A percentile compares a stretch with the other conserved stretches of the same genome.
Conservation (phyloP, 116 monocot species). For the Phalaenopsis hybrid region DNA sequence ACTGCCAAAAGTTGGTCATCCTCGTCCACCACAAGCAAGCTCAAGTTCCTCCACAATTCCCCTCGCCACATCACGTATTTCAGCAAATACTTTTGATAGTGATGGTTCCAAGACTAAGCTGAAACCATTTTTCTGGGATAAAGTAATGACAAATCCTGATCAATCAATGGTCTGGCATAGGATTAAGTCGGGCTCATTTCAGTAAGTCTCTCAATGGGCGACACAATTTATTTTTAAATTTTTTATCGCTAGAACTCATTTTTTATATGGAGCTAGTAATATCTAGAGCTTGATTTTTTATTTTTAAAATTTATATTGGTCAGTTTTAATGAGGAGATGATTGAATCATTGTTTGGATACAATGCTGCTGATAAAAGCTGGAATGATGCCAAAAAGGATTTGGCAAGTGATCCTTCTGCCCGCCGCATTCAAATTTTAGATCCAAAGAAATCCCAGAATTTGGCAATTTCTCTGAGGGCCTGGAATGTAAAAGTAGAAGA, state of each 20-base stretch:
- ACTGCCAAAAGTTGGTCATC: conserved; percentile 32
- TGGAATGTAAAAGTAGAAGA: conserved; percentile 65
- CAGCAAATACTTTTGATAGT: conserved; percentile 14
- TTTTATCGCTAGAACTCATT: not conserved
- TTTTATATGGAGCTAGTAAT: not conserved
- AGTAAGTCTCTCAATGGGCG: conserved; percentile 44
- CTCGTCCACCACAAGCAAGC: conserved; percentile 26
- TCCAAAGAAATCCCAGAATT: conserved; percentile 76
- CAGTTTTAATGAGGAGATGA: conserved; percentile 95
- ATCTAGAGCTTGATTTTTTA: not conserved
- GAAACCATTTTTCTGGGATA: conserved; percentile 99
- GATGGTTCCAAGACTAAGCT: conserved; percentile 61
- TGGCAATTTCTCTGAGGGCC: conserved; percentile 74
- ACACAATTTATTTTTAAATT: not conserved
- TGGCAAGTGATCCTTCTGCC: conserved; percentile 23
- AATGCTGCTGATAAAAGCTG: conserved; percentile 36
- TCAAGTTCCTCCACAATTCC: conserved; percentile 9
- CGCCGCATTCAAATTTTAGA: conserved; percentile 68
- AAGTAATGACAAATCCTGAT: conserved; percentile 69
- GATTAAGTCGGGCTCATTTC: conserved; percentile 86
- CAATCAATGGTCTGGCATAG: conserved; percentile 92
- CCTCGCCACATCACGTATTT: conserved; percentile 17
- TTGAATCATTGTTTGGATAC: conserved; percentile 85
- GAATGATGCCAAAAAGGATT: conserved; percentile 29
- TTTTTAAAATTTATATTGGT: not conserved